Base-by-base conservation (phyloP, 352 stramenopile species). In the Phytopythium oedochilum region DNA sequence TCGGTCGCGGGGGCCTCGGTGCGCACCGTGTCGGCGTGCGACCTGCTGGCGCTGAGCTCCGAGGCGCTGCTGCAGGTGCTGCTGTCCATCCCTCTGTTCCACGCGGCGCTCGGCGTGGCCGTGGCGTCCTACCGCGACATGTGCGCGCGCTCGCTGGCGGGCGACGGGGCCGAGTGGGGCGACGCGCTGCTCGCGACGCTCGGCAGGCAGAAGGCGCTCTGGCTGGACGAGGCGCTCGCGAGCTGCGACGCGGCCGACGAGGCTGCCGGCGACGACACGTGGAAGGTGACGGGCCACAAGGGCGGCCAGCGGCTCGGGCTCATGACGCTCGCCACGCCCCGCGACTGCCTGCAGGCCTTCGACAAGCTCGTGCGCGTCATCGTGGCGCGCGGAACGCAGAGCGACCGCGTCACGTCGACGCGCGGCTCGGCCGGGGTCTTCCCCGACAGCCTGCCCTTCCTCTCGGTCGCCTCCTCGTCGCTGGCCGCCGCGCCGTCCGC, bases 331-430 rank as follows among this genome's bases (percentile, higher is more conserved):
- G 55, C 31, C 1, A 68, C 64, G 11, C 63, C 75, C 1, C 26
- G 55, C 2, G 52, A 63, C 0, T 88, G 78, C n/a, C 45, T 75
- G 1, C 68, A 66, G 3, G 60, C 75, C n/a, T 88, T 88, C 34
- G 65, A 85, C 36, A 71, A 64, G 11, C 48, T 88, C 36, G 46
- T 88, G 29, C 73, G 66, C 9, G 64, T 88, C 23, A 76, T 86
- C 28, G 57, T 80, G 5, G 65, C 73, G 8, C 64, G 70, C 8
- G 75, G 71, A 32, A 23, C 50, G 55, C 15, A 74, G 46, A 28
- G 51, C 57, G 58, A 56, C 1, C 44, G 53, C 28, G 32, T 35
- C n/a, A 43, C 60, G 4, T 73, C 66, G 29, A 36, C 62, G 23
- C 63, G 58, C 18, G 68, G 59, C 58, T 72, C 64, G 20, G 45